Percentiles rank a stretch among this genome's conserved stretches.
Conservation (phyloP, 805 yeast genomes). For the Barnettozyma vustinii region DNA sequence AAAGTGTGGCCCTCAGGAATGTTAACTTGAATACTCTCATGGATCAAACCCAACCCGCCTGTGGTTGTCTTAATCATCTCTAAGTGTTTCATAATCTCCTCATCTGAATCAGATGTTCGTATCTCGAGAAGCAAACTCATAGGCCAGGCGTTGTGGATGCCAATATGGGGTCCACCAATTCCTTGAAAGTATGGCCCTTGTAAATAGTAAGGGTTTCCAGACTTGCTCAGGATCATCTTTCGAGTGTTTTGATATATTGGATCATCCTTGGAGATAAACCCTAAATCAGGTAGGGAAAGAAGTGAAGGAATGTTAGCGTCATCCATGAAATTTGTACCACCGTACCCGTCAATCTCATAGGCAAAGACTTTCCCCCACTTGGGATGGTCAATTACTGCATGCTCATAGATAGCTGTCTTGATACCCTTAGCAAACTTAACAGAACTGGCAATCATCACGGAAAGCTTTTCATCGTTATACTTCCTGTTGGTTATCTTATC, state of each 20-base stretch:
- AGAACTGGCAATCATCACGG: slow-evolving; percentile 24
- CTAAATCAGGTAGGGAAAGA: slow-evolving; percentile 74
- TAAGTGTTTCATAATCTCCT: slow-evolving; percentile 52
- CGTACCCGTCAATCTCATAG: slow-evolving; percentile 85
- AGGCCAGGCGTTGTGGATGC: slow-evolving; percentile 82
- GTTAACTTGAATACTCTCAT: slow-evolving; percentile 72
- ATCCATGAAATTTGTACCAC: slow-evolving; percentile 71
- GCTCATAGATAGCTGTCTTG: slow-evolving; percentile 48
- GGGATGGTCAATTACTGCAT: slow-evolving; percentile 66
- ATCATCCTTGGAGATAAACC: slow-evolving; percentile 48
- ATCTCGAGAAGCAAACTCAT: slow-evolving; percentile 75
- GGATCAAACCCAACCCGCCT: slow-evolving; percentile 74
- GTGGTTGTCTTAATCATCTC: slow-evolving; percentile 53
- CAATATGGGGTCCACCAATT: slow-evolving; percentile 89
- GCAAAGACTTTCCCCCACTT: slow-evolving; percentile 75
- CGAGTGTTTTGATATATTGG: slow-evolving; percentile 72
- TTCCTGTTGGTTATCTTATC: slow-evolving; percentile 14
- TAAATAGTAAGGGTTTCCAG: slow-evolving; percentile 76
- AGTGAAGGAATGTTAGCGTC: slow-evolving; percentile 88
- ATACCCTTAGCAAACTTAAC: slow-evolving; percentile 38
- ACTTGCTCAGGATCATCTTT: slow-evolving; percentile 59
- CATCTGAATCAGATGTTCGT: slow-evolving; percentile 67
- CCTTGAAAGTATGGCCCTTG: slow-evolving; percentile 63
- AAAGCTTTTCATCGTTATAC: slow-evolving; percentile 15
- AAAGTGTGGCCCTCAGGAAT: slow-evolving; percentile 39